phyloP scores from a whole-genome alignment of 1,284 basidiomycete genomes.

The Porodaedalea pini region DNA sequence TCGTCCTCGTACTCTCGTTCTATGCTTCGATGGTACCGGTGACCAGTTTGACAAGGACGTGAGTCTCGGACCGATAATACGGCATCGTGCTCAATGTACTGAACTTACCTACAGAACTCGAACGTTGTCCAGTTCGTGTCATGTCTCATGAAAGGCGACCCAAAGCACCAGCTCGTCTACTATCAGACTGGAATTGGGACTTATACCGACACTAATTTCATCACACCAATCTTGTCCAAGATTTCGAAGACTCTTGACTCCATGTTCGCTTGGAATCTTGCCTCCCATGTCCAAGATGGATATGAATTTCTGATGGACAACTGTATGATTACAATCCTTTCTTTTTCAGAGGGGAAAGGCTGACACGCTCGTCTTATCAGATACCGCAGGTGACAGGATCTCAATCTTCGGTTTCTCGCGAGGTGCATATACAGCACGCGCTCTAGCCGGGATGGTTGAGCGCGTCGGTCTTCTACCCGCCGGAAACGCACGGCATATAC shows the following conservation, averaged over 20 bases:
- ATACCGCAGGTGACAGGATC: slow-evolving; percentile 41
- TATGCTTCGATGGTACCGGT: slow-evolving; percentile 27
- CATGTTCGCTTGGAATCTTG: slow-evolving; percentile 36
- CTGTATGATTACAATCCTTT: too few species aligned
- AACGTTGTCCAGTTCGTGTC: slow-evolving; percentile 12
- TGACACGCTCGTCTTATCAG: background rate
- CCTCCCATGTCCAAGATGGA: slow-evolving; percentile 53
- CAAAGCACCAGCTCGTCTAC: slow-evolving; percentile 8
- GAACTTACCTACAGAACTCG: too few species aligned
- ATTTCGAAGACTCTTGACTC: slow-evolving; percentile 1
- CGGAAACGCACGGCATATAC: slow-evolving; percentile 50
- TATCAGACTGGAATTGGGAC: too few species aligned
- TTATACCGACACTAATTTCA: slow-evolving; percentile 43
- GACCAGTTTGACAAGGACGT: slow-evolving; percentile 25
- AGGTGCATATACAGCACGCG: slow-evolving; percentile 48
- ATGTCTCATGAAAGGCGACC: slow-evolving; percentile 8
- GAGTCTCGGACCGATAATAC: too few species aligned
- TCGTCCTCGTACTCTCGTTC: slow-evolving; percentile 21
- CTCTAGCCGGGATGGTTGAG: slow-evolving; percentile 38
- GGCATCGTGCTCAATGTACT: background rate
- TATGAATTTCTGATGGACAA: slow-evolving; percentile 67
- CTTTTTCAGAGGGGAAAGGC: background rate
- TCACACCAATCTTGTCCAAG: slow-evolving; percentile 34
- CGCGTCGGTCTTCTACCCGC: slow-evolving; percentile 50
- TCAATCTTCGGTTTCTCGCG: slow-evolving; percentile 48